A percentile compares a stretch with the other conserved stretches of the same genome.
Evolutionary conservation across 148 eudicot genomes (phyloP).

Genomic region (Nepenthes mirabilis): DNA sequence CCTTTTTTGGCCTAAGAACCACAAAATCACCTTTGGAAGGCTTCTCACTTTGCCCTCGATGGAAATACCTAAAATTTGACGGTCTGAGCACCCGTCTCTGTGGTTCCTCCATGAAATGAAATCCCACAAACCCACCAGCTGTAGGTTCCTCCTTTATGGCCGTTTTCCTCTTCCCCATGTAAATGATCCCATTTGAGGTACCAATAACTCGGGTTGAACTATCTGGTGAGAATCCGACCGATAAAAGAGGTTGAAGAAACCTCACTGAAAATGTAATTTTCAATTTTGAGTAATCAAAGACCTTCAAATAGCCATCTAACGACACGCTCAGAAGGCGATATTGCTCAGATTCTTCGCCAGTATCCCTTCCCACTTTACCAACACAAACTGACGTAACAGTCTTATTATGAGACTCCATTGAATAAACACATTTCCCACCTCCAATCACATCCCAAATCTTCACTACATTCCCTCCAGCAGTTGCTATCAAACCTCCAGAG

Average conservation of each 20-base stretch:
- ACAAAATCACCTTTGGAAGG: slow-evolving; percentile 67
- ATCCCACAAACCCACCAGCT: slow-evolving; percentile 18
- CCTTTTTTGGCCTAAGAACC: slow-evolving; percentile 51
- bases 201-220: slow-evolving; percentile 59
- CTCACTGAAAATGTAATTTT: slow-evolving; percentile 76
- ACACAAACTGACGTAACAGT: slow-evolving; percentile 84
- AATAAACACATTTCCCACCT: slow-evolving; percentile 61
- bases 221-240: slow-evolving; percentile 84
- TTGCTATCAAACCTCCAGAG: slow-evolving; percentile 70
- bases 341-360: slow-evolving; percentile 48
- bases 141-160: slow-evolving; percentile 23
- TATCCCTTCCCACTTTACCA: slow-evolving; percentile 46
- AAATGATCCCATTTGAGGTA: slow-evolving; percentile 68
- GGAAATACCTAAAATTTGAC: slow-evolving; percentile 67
- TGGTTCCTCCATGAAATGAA: slow-evolving; percentile 27
- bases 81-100: slow-evolving; percentile 49
- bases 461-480: slow-evolving; percentile 69
- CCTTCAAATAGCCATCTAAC: slow-evolving; percentile 85
- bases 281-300: slow-evolving; percentile 68
- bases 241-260: slow-evolving; percentile 62
- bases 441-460: slow-evolving; percentile 97
- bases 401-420: slow-evolving; percentile 81
- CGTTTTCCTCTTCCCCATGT: slow-evolving; percentile 60
- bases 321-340: slow-evolving; percentile 67
- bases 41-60: slow-evolving; percentile 73